Conservation (phyloP, 257 asterid genomes). For the Asclepias syriaca region DNA sequence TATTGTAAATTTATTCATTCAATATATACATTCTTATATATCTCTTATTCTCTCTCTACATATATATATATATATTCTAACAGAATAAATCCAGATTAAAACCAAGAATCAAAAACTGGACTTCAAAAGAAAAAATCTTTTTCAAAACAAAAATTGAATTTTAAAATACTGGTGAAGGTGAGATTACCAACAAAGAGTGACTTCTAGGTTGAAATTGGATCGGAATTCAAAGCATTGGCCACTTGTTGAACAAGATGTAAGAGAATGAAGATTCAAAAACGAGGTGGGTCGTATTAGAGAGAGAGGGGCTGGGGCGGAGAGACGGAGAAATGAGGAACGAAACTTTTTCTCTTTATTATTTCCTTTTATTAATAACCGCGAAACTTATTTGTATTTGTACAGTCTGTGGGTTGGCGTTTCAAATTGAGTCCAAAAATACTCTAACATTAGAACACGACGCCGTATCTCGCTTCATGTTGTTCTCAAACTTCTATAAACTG, state of each 20-base stretch:
- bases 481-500: no score
- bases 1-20: no score
- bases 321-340: constrained; percentile 11
- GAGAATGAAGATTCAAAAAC: constrained; percentile 7
- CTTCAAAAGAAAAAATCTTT: background rate
- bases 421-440: background rate
- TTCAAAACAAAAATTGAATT: background rate
- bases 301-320: constrained; percentile 8
- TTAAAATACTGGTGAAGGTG: background rate
- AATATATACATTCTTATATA: no score
- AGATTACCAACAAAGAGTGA: background rate
- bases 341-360: background rate
- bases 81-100: constrained; percentile 9
- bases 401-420: background rate
- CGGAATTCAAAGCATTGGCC: constrained; percentile 17
- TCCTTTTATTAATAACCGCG: constrained; percentile 35
- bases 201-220: background rate
- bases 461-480: background rate
- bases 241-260: background rate
- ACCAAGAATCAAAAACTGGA: constrained; percentile 1
- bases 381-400: constrained; percentile 27
- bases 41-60: no score
- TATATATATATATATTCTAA: no score
- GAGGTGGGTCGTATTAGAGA: background rate
- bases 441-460: background rate